Conservation (phyloP, 805 yeast species). For the Lipomyces anomalus region DNA sequence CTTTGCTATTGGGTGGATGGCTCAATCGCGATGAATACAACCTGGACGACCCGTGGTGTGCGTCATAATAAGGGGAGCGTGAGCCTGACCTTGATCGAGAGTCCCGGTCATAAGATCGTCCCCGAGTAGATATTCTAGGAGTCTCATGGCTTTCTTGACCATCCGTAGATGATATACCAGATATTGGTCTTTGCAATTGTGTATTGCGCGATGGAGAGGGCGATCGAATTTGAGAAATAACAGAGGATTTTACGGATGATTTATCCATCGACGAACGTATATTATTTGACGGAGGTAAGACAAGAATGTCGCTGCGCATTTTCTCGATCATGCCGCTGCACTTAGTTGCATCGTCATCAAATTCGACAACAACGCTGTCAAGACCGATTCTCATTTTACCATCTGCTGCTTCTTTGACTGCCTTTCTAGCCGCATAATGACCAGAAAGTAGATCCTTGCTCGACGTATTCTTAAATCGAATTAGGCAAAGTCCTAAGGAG, state of each 20-base stretch:
- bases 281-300: too few species aligned
- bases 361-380: conserved; percentile 38
- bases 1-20: neutral
- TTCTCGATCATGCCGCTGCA: conserved; percentile 16
- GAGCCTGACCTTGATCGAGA: neutral
- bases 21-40: neutral
- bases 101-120: neutral
- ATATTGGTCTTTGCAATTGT: too few species aligned
- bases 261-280: too few species aligned
- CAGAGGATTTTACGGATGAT: too few species aligned
- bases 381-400: conserved; percentile 46
- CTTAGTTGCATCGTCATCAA: conserved; percentile 34
- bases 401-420: conserved; percentile 38
- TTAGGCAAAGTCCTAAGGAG: conserved; percentile 65
- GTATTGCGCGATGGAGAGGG: neutral
- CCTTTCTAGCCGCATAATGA: conserved; percentile 42
- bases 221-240: neutral
- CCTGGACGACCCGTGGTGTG: too few species aligned
- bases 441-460: conserved; percentile 30
- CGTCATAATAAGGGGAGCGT: neutral
- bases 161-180: neutral
- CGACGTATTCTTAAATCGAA: conserved; percentile 53
- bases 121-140: neutral
- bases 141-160: neutral
- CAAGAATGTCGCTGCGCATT: conserved; percentile 21